A percentile compares a stretch with the other conserved stretches of the same genome.
phyloP scores from a whole-genome alignment of 352 stramenopile genomes.

The Peronospora belbahrii region DNA sequence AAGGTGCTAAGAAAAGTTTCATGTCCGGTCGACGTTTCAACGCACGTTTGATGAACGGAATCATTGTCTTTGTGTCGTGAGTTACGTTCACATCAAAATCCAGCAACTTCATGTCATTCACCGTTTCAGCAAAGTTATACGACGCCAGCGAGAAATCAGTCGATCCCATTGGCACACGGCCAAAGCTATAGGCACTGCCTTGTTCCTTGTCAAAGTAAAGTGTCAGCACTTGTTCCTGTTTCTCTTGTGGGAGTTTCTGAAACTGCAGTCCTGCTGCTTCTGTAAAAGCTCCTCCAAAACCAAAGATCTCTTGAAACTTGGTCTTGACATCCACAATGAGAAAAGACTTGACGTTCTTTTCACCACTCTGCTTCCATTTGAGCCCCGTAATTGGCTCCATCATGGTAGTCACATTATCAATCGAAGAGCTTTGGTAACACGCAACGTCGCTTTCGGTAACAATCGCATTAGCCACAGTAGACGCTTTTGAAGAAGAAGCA shows the following conservation, averaged over 20 bases:
- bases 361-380: constrained; percentile 26
- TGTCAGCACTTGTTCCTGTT: constrained; percentile 80
- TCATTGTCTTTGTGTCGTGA: constrained; percentile 73
- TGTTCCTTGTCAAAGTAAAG: constrained; percentile 82
- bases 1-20: constrained; percentile 50
- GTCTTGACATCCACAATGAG: constrained; percentile 47
- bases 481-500: constrained; percentile 1
- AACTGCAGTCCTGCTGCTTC: constrained; percentile 88
- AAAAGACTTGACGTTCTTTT: constrained; percentile 16
- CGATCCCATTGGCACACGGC: constrained; percentile 87
- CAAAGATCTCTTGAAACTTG: constrained; percentile 73
- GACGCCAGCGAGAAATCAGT: constrained; percentile 82
- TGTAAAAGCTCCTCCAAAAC: constrained; percentile 90
- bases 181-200: constrained; percentile 83
- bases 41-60: constrained; percentile 76
- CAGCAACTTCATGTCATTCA: constrained; percentile 52
- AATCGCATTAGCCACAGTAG: constrained; percentile 1
- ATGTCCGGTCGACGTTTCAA: constrained; percentile 46
- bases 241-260: constrained; percentile 54
- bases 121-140: constrained; percentile 85
- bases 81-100: constrained; percentile 75
- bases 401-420: constrained; percentile 51
- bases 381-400: constrained; percentile 49
- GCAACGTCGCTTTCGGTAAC: constrained; percentile 15
- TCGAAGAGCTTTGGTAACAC: constrained; percentile 64